Evolutionary conservation across 805 yeast genomes (phyloP).

Genomic region (Kodamaea leandrae): DNA sequence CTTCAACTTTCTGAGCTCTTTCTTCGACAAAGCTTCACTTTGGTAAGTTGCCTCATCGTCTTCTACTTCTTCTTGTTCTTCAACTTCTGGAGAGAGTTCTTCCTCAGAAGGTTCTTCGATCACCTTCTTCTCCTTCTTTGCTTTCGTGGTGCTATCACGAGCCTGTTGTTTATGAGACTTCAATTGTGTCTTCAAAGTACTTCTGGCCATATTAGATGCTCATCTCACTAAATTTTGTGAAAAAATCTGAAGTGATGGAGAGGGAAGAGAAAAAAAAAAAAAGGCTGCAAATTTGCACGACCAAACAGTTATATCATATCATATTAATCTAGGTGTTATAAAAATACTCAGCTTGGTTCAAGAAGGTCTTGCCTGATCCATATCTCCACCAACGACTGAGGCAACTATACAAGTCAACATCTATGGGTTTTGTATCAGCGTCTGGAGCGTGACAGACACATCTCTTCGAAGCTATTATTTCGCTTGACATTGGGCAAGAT

Average conservation of each 20-base stretch:
- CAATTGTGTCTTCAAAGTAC: conserved; percentile 32
- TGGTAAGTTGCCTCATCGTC: conserved; percentile 37
- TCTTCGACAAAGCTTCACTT: conserved; percentile 55
- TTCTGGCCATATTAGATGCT: conserved; percentile 27
- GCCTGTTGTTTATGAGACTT: conserved; percentile 24
- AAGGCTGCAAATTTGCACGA: conserved; percentile 12
- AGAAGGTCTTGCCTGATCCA: conserved; percentile 58
- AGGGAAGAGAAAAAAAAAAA: conserved; percentile 9
- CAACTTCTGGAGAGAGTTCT: conserved; percentile 8
- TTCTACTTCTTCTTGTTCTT: conserved; percentile 12
- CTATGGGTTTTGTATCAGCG: conserved; percentile 31
- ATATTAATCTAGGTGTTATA: conserved; percentile 1
- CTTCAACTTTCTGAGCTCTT: conserved; percentile 60
- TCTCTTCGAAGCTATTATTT: conserved; percentile 32
- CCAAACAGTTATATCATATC: conserved; percentile 1
- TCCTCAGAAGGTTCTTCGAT: conserved; percentile 5
- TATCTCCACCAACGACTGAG: conserved; percentile 73
- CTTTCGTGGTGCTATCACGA: conserved; percentile 10
- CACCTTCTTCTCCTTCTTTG: conserved; percentile 24
- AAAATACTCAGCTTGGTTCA: conserved; percentile 39
- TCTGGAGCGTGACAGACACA: conserved; percentile 33
- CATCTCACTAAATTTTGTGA: conserved; percentile 8
- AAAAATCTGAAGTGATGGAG: conserved; percentile 14
- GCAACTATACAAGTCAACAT: conserved; percentile 58
- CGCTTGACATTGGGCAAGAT: conserved; percentile 39